Percentiles rank a stretch among this genome's conserved stretches.
These are phyloP conservation scores for Ophiostoma quercus DNA, from an alignment of 2,329 filamentous ascomycete species.

Conservation along the genomic window DNA sequence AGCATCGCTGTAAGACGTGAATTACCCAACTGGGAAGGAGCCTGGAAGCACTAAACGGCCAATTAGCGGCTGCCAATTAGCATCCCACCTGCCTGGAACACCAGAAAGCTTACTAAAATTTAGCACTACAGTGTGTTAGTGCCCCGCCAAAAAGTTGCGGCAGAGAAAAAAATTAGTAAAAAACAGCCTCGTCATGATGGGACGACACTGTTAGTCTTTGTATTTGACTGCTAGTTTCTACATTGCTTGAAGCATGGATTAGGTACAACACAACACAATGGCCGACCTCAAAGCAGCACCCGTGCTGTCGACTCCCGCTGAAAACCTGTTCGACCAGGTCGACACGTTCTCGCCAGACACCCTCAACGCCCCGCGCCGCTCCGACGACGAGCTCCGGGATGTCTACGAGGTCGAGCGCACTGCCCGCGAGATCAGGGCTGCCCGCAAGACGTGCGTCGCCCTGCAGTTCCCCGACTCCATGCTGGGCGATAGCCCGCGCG, in stretches of 20 bases:
- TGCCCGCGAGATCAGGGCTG: constrained; percentile 65
- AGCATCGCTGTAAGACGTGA: not conserved
- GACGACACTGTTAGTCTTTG: not conserved
- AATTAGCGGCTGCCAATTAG: constrained; percentile 20
- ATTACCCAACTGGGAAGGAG: constrained; percentile 3
- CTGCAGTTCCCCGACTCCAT: constrained; percentile 96
- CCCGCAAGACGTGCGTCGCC: constrained; percentile 70
- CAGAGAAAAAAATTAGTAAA: constrained; percentile 5
- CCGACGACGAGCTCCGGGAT: constrained; percentile 64
- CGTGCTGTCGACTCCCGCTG: constrained; percentile 59
- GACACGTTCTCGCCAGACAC: constrained; percentile 34
- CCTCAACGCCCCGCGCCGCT: constrained; percentile 33
- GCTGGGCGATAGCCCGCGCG: constrained; percentile 76
- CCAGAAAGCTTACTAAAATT: constrained; percentile 16
- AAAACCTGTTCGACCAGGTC: constrained; percentile 52
- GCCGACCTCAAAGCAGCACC: constrained; percentile 49
- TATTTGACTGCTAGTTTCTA: not conserved
- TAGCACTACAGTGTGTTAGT: constrained; percentile 9
- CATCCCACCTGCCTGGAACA: constrained; percentile 6
- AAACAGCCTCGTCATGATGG: constrained; percentile 15
- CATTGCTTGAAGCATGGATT: not conserved
- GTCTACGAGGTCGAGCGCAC: constrained; percentile 86
- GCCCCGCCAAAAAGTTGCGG: constrained; percentile 21
- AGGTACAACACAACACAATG: constrained; percentile 35
- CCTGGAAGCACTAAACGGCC: constrained; percentile 6